phyloP scores from a whole-genome alignment of 768 basidiomycete species.

The Tricholoma bakamatsutake region DNA sequence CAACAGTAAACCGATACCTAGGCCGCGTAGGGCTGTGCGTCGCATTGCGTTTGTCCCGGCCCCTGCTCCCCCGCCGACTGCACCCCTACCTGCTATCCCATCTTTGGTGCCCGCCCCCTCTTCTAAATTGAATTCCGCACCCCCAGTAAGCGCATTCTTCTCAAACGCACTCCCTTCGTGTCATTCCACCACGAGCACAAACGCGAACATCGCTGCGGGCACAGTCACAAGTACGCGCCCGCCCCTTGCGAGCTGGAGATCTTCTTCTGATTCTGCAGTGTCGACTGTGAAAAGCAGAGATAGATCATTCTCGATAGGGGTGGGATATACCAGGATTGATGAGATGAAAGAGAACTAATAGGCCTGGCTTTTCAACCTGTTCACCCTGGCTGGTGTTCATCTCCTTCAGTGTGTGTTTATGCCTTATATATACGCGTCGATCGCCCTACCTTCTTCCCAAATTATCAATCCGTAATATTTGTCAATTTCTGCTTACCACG shows the following conservation, averaged over 20 bases:
- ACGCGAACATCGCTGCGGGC: background rate
- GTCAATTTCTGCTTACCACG: too few species aligned
- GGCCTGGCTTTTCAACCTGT: background rate
- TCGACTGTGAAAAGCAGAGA: conserved; percentile 20
- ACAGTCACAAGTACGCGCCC: background rate
- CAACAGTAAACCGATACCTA: conserved; percentile 11
- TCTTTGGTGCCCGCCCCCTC: conserved; percentile 11
- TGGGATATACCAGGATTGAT: conserved; percentile 25
- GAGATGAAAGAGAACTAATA: conserved; percentile 37
- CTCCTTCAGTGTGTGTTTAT: background rate
- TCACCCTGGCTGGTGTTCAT: background rate
- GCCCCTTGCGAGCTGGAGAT: background rate
- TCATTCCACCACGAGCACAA: background rate
- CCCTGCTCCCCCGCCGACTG: conserved; percentile 34
- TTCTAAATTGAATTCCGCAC: background rate
- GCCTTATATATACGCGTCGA: background rate
- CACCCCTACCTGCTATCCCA: conserved; percentile 34
- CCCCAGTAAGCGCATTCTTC: conserved; percentile 8
- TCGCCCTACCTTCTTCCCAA: background rate
- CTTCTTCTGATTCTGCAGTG: background rate
- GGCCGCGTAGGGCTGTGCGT: conserved; percentile 36
- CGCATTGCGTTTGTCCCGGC: conserved; percentile 25
- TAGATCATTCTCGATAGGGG: conserved; percentile 26
- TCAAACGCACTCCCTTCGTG: conserved; percentile 2
- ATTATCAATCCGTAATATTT: background rate